Percentiles rank a stretch among this genome's conserved stretches.
Evolutionary conservation across 2,329 filamentous ascomycete genomes (phyloP).

Genomic region (Aureobasidium lini): DNA sequence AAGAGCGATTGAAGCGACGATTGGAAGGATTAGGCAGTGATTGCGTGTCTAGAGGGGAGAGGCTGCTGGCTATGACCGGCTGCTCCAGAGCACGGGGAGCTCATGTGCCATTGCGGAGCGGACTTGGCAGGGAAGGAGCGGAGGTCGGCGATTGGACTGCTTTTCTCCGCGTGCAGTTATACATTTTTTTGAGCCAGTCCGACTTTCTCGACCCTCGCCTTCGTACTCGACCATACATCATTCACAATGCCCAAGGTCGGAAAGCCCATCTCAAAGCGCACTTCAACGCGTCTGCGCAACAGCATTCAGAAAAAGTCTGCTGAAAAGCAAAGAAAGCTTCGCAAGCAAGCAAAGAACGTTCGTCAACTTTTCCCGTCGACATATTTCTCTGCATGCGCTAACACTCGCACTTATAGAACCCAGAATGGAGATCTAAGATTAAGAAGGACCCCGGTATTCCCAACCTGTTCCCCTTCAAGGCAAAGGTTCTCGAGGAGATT

Average conservation of each 20-base stretch:
- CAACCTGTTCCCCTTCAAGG: constrained; percentile 96
- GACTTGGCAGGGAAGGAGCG: not conserved
- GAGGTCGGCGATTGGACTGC: not conserved
- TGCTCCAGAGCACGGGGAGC: not conserved
- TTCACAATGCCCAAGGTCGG: constrained; percentile 13
- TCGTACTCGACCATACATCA: not conserved
- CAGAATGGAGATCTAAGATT: constrained; percentile 87
- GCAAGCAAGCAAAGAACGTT: constrained; percentile 80
- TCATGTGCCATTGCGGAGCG: not conserved
- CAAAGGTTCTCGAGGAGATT: constrained; percentile 87
- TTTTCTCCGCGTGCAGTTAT: not conserved
- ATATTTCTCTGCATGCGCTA: constrained; percentile 14
- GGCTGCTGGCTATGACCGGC: not conserved
- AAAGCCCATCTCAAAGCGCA: constrained; percentile 87
- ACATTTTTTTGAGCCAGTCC: constrained; percentile 7
- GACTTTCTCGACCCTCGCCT: not conserved
- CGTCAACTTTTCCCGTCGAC: not conserved
- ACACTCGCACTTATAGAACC: constrained; percentile 53
- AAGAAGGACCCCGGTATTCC: constrained; percentile 99
- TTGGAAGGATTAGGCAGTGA: not conserved
- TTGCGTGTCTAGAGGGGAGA: not conserved
- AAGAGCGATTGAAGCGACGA: not conserved
- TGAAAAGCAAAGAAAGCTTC: constrained; percentile 83
- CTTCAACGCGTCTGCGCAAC: constrained; percentile 78
- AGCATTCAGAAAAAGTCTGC: constrained; percentile 92